Percentiles rank a stretch among this genome's conserved stretches.
These are phyloP conservation scores for Panicum virgatum DNA, from an alignment of 202 grass and related monocot genomes.

Conservation along the genomic window DNA sequence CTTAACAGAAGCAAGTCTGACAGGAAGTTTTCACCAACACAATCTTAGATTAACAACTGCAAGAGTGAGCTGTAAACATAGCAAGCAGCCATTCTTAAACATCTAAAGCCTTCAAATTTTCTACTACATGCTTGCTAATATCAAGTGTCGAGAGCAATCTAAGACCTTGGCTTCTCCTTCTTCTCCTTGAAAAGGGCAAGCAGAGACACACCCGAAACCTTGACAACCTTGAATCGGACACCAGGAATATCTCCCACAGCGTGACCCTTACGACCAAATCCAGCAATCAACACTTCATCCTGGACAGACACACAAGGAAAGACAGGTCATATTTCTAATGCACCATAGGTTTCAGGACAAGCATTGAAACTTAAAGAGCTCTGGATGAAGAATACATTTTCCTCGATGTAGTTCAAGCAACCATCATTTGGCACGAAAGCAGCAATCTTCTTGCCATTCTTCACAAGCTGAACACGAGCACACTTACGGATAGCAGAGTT, in stretches of 20 bases:
- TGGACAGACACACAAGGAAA: background rate
- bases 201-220: slow-evolving; percentile 77
- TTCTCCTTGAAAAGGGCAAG: slow-evolving; percentile 78
- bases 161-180: slow-evolving; percentile 78
- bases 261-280: slow-evolving; percentile 73
- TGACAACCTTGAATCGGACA: slow-evolving; percentile 78
- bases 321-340: background rate
- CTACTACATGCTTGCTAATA: slow-evolving; percentile 27
- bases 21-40: slow-evolving; percentile 38
- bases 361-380: background rate
- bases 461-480: slow-evolving; percentile 76
- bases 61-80: slow-evolving; percentile 34
- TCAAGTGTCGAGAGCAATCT: slow-evolving; percentile 23
- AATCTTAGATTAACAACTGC: slow-evolving; percentile 39
- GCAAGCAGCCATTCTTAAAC: slow-evolving; percentile 35
- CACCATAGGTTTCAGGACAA: background rate
- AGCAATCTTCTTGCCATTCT: slow-evolving; percentile 89
- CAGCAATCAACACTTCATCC: slow-evolving; percentile 85
- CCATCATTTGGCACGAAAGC: slow-evolving; percentile 73
- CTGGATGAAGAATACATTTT: slow-evolving; percentile 50
- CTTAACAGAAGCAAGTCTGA: slow-evolving; percentile 34
- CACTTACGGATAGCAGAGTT: slow-evolving; percentile 82
- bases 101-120: slow-evolving; percentile 15
- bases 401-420: slow-evolving; percentile 77
- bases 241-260: slow-evolving; percentile 75